A percentile compares a stretch with the other conserved stretches of the same genome.
Evolutionary conservation across 2,329 filamentous ascomycete genomes (phyloP).

Genomic region (Claviceps digitariae): DNA sequence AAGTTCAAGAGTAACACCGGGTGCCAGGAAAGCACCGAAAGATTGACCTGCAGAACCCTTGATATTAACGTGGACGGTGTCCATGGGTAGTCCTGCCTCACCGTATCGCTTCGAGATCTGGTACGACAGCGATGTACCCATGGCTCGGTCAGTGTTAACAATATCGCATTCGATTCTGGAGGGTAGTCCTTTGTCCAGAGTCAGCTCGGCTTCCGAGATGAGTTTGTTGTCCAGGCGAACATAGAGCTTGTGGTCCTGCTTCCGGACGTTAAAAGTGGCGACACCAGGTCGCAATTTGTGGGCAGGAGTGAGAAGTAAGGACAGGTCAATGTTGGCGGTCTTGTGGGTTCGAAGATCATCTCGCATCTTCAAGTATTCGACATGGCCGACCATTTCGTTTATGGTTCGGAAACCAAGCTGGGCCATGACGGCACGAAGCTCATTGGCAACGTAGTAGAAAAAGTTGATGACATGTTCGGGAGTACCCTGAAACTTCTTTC

Average conservation of each 20-base stretch:
- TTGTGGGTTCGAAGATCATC: conserved; percentile 81
- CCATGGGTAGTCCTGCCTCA: conserved; percentile 74
- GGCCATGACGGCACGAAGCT: conserved; percentile 93
- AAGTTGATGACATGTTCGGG: conserved; percentile 98
- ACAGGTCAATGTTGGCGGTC: conserved; percentile 86
- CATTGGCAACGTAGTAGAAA: conserved; percentile 95
- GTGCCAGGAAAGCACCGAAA: conserved; percentile 86
- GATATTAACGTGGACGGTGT: conserved; percentile 93
- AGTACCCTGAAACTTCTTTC: conserved; percentile 85
- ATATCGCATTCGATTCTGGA: conserved; percentile 92
- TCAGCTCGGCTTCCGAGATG: conserved; percentile 87
- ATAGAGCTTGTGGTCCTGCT: conserved; percentile 91
- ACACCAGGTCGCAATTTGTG: conserved; percentile 90
- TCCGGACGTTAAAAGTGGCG: conserved; percentile 93
- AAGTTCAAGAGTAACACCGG: conserved; percentile 85
- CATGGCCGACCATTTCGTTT: conserved; percentile 95
- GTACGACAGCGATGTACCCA: conserved; percentile 90
- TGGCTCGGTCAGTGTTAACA: conserved; percentile 88
- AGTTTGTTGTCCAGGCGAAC: conserved; percentile 93
- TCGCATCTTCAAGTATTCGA: conserved; percentile 71
- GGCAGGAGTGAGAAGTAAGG: conserved; percentile 85
- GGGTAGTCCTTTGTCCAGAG: conserved; percentile 84
- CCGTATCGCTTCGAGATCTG: conserved; percentile 90
- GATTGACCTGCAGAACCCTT: conserved; percentile 94
- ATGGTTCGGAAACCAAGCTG: conserved; percentile 87